Percentiles rank a stretch among this genome's conserved stretches.
These are phyloP conservation scores for Cladophialophora exuberans DNA, from an alignment of 2,329 filamentous ascomycete species.

Conservation along the genomic window DNA sequence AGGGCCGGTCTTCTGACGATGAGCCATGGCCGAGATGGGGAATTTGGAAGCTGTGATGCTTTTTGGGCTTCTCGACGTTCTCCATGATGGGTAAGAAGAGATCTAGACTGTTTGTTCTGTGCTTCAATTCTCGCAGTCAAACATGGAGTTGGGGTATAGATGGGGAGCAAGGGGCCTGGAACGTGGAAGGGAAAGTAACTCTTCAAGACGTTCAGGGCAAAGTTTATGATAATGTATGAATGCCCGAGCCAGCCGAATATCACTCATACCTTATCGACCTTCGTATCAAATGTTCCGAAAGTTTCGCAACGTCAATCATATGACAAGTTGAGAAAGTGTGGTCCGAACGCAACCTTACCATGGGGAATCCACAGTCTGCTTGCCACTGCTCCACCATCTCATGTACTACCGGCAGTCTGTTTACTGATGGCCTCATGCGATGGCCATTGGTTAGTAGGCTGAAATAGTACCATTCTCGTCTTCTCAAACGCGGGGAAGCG, in stretches of 20 bases:
- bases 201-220: not conserved
- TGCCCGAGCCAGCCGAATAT: too few species aligned
- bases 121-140: not conserved
- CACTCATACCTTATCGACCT: not conserved
- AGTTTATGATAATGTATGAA: not conserved
- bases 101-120: not conserved
- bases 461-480: not conserved
- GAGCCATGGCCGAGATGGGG: slow-evolving; percentile 20
- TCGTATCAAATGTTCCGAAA: slow-evolving; percentile 1
- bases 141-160: too few species aligned
- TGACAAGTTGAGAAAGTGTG: slow-evolving; percentile 11
- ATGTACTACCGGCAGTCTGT: not conserved
- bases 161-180: not conserved
- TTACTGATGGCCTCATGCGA: not conserved
- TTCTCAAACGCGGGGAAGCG: slow-evolving; percentile 7
- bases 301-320: not conserved
- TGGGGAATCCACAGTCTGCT: not conserved
- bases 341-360: not conserved
- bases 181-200: not conserved
- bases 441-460: not conserved
- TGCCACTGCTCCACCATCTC: slow-evolving; percentile 2
- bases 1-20: slow-evolving; percentile 20
- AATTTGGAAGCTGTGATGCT: slow-evolving; percentile 4
- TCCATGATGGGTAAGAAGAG: slow-evolving; percentile 11
- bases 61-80: slow-evolving; percentile 14